Conservation (phyloP, 805 yeast species). For the Naumovozyma dairenensis region DNA sequence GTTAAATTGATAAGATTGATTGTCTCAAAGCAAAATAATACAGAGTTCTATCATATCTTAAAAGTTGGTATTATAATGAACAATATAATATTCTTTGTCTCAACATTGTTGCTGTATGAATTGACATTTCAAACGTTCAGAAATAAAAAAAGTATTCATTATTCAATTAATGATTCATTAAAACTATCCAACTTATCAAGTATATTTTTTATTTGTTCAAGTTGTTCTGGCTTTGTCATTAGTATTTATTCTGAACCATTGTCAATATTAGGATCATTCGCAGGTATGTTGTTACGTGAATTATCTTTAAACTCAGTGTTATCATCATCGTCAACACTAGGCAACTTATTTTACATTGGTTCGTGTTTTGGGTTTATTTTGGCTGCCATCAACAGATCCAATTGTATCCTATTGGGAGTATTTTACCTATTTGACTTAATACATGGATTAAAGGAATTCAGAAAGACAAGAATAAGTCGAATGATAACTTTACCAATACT, state of each 20-base stretch:
- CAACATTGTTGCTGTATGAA: constrained; percentile 39
- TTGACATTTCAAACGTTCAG: constrained; percentile 35
- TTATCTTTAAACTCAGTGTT: no score
- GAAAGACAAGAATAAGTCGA: constrained; percentile 2
- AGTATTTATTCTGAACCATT: constrained; percentile 70
- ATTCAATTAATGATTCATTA: constrained; percentile 8
- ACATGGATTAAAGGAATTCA: constrained; percentile 12
- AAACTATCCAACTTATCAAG: constrained; percentile 31
- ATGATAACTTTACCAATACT: constrained; percentile 30
- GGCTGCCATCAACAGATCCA: constrained; percentile 62
- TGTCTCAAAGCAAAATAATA: constrained; percentile 3
- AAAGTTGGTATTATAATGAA: constrained; percentile 40
- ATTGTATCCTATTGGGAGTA: constrained; percentile 64
- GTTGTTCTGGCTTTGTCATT: constrained; percentile 72
- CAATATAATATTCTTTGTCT: constrained; percentile 42
- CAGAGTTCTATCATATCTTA: constrained; percentile 36
- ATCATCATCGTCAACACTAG: no score
- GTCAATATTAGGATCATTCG: constrained; percentile 50
- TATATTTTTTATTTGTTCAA: constrained; percentile 47
- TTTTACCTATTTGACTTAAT: constrained; percentile 50
- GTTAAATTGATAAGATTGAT: constrained; percentile 35
- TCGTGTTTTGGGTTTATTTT: constrained; percentile 36
- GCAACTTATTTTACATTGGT: constrained; percentile 11
- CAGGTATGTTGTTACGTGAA: constrained; percentile 46
- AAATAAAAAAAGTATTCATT: constrained; percentile 1